Evolutionary conservation across 108 stramenopile species (phyloP).

Genomic region (Skeletonema costatum): DNA sequence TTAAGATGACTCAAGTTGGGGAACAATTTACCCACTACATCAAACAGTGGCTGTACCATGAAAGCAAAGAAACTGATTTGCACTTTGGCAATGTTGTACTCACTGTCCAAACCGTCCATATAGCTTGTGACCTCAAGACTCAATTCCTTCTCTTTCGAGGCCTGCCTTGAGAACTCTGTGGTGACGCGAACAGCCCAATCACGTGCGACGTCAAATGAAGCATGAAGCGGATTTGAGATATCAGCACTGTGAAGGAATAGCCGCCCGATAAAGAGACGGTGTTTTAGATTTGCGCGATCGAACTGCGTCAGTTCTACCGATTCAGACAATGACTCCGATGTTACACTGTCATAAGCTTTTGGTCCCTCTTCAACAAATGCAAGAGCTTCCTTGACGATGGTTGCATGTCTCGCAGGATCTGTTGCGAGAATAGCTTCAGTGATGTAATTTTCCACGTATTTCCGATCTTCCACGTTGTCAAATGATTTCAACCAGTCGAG

Average conservation of each 20-base stretch:
- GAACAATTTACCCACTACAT: constrained; percentile 25
- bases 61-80: constrained; percentile 60
- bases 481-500: constrained; percentile 33
- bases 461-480: constrained; percentile 12
- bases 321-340: too few species aligned
- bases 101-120: constrained; percentile 54
- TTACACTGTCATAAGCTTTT: not conserved
- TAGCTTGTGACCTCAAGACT: constrained; percentile 48
- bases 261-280: constrained; percentile 32
- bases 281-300: constrained; percentile 4
- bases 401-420: constrained; percentile 47
- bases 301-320: constrained; percentile 4
- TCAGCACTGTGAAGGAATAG: constrained; percentile 52
- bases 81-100: constrained; percentile 36
- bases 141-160: constrained; percentile 35
- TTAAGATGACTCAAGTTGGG: constrained; percentile 31
- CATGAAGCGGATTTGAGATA: constrained; percentile 43
- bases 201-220: constrained; percentile 47
- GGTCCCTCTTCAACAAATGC: constrained; percentile 31
- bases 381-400: constrained; percentile 32
- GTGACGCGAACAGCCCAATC: constrained; percentile 55
- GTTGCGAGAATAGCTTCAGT: constrained; percentile 41
- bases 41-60: constrained; percentile 55
- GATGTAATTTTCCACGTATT: constrained; percentile 30
- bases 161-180: constrained; percentile 52